Base-by-base conservation (phyloP, 257 asterid species). In the Eustoma russellianum region DNA sequence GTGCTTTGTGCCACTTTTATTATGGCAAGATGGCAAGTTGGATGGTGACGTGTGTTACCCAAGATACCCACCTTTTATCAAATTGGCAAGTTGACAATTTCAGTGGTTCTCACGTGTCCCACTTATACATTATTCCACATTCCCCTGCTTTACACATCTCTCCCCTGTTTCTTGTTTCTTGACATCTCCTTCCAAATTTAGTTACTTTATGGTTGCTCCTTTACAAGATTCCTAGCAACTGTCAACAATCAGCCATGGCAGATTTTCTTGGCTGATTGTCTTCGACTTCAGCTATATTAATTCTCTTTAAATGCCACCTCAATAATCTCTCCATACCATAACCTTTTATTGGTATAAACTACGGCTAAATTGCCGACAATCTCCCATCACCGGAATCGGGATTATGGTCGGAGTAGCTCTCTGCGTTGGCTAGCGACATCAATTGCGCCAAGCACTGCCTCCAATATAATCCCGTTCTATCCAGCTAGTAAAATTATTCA, bases 211-310 rank as follows among this genome's bases (percentile, higher is more conserved):
- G n/a, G n/a, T n/a, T n/a, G n/a, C n/a, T n/a, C n/a, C n/a, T n/a
- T n/a, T n/a, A n/a, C n/a, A n/a, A n/a, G n/a, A n/a, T n/a, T n/a
- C n/a, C n/a, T n/a, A n/a, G n/a, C n/a, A n/a, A n/a, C n/a, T n/a
- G n/a, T n/a, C n/a, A n/a, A 56, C 7, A 52, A 8, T 46, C 70
- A 50, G 57, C 69, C 55, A 79, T 79, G 86, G 56, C 75, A 16
- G 6, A 9, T 43, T 61, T 17, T 19, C 60, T 59, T 28, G 17
- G 30, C n/a, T n/a, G n/a, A 11, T 41, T 61, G 16, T 18, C 59
- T 58, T 24, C 24, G 60, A 24, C 56, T n/a, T 55, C 62, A 50
- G 46, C 55, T 53, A 46, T 70, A 41, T 40, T 75, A 52, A 19
- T 64, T 57, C 9, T 68, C 48, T 5, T 62, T 62, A 41, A 76